Percentiles rank a stretch among this genome's conserved stretches.
These are phyloP conservation scores for Arachnopeziza araneosa DNA, from an alignment of 2,329 filamentous ascomycete genomes.

Conservation along the genomic window DNA sequence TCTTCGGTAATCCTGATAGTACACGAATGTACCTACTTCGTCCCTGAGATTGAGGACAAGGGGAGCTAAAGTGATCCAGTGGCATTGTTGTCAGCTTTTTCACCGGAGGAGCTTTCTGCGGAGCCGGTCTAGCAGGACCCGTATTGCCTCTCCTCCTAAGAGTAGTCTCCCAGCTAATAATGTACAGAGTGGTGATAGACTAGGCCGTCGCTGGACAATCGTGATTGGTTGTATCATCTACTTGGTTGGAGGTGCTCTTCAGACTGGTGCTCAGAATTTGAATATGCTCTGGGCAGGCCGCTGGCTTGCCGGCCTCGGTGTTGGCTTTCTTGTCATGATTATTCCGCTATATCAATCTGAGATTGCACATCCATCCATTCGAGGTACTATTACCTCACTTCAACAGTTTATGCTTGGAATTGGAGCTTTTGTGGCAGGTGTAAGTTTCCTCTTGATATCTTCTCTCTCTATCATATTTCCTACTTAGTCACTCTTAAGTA, in stretches of 20 bases:
- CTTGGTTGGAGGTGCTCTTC: constrained; percentile 64
- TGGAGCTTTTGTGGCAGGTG: constrained; percentile 61
- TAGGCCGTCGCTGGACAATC: constrained; percentile 69
- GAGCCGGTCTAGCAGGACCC: constrained; percentile 48
- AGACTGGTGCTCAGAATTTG: constrained; percentile 58
- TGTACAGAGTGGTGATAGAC: constrained; percentile 44
- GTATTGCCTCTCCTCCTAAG: constrained; percentile 2
- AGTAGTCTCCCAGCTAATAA: background rate
- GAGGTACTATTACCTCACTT: constrained; percentile 64
- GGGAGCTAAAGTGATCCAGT: constrained; percentile 31
- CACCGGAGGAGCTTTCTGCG: constrained; percentile 53
- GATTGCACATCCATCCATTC: constrained; percentile 70
- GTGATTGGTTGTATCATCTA: constrained; percentile 66
- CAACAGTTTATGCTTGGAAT: constrained; percentile 83
- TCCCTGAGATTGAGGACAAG: background rate
- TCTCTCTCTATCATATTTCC: background rate
- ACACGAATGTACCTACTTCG: constrained; percentile 23
- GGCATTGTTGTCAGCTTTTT: constrained; percentile 74
- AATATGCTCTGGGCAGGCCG: constrained; percentile 65
- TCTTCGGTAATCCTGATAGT: constrained; percentile 33
- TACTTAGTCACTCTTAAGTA: background rate
- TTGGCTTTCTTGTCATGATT: constrained; percentile 40
- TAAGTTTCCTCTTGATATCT: background rate
- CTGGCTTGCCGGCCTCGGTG: constrained; percentile 60
- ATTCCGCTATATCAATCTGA: constrained; percentile 67